phyloP scores from a whole-genome alignment of 495 filamentous ascomycete species.

The Trichoderma orchidacearum region DNA sequence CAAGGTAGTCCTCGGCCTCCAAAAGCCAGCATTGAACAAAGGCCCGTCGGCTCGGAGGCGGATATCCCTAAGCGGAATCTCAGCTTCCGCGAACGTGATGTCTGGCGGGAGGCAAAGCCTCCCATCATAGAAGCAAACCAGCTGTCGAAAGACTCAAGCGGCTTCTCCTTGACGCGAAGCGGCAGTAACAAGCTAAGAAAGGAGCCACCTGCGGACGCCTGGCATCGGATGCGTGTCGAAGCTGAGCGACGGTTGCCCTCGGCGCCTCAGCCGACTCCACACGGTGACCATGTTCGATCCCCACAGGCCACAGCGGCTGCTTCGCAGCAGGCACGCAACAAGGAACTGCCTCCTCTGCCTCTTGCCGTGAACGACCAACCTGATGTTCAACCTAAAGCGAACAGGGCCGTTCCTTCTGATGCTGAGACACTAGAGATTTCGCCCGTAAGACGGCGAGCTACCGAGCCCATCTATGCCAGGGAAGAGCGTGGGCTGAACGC shows the following conservation, averaged over 20 bases:
- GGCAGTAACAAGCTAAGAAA: constrained; percentile 36
- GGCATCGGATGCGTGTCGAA: constrained; percentile 18
- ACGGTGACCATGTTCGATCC: not conserved
- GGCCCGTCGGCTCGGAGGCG: constrained; percentile 7
- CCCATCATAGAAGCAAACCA: constrained; percentile 13
- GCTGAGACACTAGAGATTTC: not conserved
- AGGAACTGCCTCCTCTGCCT: not conserved
- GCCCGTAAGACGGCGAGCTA: not conserved
- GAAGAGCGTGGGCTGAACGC: not conserved
- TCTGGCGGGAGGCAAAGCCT: constrained; percentile 18
- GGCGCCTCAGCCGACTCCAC: not conserved
- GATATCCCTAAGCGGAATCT: constrained; percentile 30
- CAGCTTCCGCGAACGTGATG: constrained; percentile 35
- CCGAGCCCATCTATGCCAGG: not conserved
- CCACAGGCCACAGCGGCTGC: not conserved
- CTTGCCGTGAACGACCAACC: not conserved
- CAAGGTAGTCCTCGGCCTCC: not conserved
- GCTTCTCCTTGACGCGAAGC: constrained; percentile 18
- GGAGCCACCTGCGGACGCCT: constrained; percentile 24
- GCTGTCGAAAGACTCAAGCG: constrained; percentile 8
- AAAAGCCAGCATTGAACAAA: not conserved
- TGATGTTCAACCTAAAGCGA: not conserved
- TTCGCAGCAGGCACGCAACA: not conserved
- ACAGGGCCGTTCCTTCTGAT: not conserved
- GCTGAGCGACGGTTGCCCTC: constrained; percentile 8